Evolutionary conservation across 2,329 filamentous ascomycete genomes (phyloP).

Genomic region (Nemania sp.): DNA sequence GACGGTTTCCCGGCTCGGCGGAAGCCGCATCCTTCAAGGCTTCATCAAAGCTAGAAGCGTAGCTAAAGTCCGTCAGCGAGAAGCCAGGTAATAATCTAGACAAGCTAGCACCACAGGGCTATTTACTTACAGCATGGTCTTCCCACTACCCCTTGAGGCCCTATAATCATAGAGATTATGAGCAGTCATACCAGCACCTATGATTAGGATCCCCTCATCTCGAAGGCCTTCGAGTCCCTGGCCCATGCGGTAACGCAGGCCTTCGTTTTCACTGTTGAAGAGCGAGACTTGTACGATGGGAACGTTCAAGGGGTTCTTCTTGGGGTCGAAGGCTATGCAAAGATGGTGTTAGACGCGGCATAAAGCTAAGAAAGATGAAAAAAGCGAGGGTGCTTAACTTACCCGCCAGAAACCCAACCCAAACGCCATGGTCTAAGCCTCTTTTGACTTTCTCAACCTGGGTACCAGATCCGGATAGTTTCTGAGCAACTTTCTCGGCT

Average conservation of each 20-base stretch:
- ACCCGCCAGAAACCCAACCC: constrained; percentile 64
- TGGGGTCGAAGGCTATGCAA: constrained; percentile 60
- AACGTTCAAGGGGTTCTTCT: constrained; percentile 62
- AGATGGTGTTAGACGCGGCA: background rate
- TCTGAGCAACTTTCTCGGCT: constrained; percentile 62
- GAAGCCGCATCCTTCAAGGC: constrained; percentile 65
- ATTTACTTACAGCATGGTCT: constrained; percentile 20
- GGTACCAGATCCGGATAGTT: constrained; percentile 62
- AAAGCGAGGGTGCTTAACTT: constrained; percentile 20
- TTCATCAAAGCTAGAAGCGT: constrained; percentile 45
- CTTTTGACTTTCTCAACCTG: constrained; percentile 64
- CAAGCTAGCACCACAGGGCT: background rate
- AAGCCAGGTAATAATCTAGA: background rate
- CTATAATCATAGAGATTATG: constrained; percentile 59
- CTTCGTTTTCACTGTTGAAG: constrained; percentile 64
- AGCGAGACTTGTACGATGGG: constrained; percentile 71
- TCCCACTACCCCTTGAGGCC: constrained; percentile 29
- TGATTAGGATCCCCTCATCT: constrained; percentile 67
- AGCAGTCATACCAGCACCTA: constrained; percentile 70
- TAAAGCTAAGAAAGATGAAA: background rate
- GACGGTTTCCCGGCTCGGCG: constrained; percentile 56
- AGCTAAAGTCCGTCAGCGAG: constrained; percentile 5
- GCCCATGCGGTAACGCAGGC: constrained; percentile 66
- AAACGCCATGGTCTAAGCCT: constrained; percentile 74
- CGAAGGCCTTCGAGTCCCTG: constrained; percentile 64